A percentile compares a stretch with the other conserved stretches of the same genome.
phyloP scores from a whole-genome alignment of 345 rosid species.

The Clausena lansium region DNA sequence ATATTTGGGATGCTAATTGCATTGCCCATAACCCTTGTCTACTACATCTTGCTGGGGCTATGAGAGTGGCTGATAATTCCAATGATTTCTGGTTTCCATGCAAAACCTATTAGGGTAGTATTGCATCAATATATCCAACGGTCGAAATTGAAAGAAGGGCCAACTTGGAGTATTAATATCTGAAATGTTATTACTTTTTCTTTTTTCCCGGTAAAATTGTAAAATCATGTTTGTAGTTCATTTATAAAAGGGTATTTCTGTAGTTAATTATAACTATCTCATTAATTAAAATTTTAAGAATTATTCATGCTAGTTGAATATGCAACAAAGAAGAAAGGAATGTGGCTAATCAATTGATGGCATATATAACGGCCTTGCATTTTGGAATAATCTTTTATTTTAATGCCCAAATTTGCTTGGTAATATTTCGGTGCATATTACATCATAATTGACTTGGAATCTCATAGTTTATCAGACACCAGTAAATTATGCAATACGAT shows the following conservation, averaged over 20 bases:
- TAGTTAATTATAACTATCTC: conserved; percentile 14
- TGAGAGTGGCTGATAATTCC: conserved; percentile 18
- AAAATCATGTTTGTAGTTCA: conserved; percentile 38
- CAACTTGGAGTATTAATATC: conserved; percentile 16
- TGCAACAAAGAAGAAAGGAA: neutral
- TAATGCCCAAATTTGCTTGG: neutral
- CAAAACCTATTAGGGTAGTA: neutral
- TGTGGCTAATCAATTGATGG: neutral
- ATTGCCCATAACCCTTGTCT: conserved; percentile 87
- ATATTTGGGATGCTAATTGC: conserved; percentile 99
- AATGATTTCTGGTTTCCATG: conserved; percentile 15
- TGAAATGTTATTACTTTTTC: neutral
- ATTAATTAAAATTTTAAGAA: conserved; percentile 10
- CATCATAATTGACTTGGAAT: neutral
- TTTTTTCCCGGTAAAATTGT: conserved; percentile 28
- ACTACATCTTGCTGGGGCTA: conserved; percentile 85
- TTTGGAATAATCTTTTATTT: neutral
- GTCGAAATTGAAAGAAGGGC: conserved; percentile 5
- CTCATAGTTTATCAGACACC: neutral
- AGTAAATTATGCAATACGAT: too few relatives aligned
- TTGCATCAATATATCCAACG: conserved; percentile 7
- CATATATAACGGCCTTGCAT: neutral
- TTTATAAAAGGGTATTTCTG: conserved; percentile 16
- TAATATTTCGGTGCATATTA: neutral
- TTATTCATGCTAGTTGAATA: conserved; percentile 2